Conservation (phyloP, 2,329 filamentous ascomycete genomes). For the Lasiodiplodia hormozganensis region DNA sequence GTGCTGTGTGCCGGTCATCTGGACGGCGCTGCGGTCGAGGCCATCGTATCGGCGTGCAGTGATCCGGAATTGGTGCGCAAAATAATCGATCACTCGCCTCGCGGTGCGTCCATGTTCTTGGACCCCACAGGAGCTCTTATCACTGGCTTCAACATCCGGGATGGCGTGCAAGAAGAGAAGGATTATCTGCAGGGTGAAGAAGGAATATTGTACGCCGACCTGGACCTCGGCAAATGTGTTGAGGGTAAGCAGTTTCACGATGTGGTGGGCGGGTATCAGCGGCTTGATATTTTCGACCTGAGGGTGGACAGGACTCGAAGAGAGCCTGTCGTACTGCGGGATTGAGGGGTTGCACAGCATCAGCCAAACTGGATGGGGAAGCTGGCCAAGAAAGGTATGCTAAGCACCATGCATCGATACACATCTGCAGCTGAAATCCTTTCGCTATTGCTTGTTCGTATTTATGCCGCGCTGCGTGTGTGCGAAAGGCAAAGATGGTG, state of each 20-base stretch:
- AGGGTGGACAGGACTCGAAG: constrained; percentile 54
- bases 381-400: not conserved
- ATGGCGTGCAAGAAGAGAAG: constrained; percentile 33
- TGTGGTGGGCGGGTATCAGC: constrained; percentile 62
- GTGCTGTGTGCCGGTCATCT: constrained; percentile 57
- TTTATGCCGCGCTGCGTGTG: not conserved
- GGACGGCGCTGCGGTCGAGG: constrained; percentile 49
- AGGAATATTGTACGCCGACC: constrained; percentile 59
- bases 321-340: constrained; percentile 42
- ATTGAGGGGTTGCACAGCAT: not conserved
- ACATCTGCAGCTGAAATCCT: not conserved
- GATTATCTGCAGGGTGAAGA: constrained; percentile 55
- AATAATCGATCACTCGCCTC: constrained; percentile 48
- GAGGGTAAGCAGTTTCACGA: constrained; percentile 66
- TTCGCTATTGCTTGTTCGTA: not conserved
- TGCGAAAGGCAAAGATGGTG: not conserved
- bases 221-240: constrained; percentile 58
- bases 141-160: constrained; percentile 47
- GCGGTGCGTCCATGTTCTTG: constrained; percentile 59
- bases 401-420: not conserved
- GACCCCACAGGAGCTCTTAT: constrained; percentile 57
- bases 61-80: constrained; percentile 39
- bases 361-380: not conserved
- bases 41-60: constrained; percentile 39
- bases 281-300: constrained; percentile 61